Evolutionary conservation across 2,329 filamentous ascomycete genomes (phyloP).

Genomic region (Fusarium euwallaceae): DNA sequence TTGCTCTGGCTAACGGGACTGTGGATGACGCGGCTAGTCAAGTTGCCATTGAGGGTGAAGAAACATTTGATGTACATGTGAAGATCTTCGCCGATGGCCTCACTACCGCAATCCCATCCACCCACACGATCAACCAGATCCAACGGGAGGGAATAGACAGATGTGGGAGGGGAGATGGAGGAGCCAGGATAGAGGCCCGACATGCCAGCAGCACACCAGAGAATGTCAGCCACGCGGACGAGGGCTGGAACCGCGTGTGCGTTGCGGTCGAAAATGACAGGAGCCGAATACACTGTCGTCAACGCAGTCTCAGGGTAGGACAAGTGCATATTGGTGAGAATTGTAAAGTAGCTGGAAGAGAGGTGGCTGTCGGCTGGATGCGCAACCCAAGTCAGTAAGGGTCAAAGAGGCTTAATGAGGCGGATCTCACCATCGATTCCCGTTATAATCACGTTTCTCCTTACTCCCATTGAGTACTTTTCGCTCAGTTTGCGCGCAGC

Average conservation of each 20-base stretch:
- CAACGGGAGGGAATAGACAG: constrained; percentile 79
- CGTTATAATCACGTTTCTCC: constrained; percentile 76
- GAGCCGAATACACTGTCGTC: constrained; percentile 76
- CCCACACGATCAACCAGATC: constrained; percentile 76
- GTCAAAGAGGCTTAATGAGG: neutral
- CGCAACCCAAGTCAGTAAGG: constrained; percentile 14
- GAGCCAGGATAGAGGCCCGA: constrained; percentile 76
- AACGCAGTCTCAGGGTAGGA: constrained; percentile 69
- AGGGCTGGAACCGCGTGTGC: constrained; percentile 75
- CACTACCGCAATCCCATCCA: constrained; percentile 78
- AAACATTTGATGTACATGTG: constrained; percentile 87
- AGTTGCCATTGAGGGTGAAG: constrained; percentile 78
- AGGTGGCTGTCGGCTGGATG: constrained; percentile 77
- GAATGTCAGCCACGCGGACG: constrained; percentile 78
- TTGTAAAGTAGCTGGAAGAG: constrained; percentile 74
- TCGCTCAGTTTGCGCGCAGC: constrained; percentile 75
- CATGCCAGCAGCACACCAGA: constrained; percentile 79
- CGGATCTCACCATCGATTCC: constrained; percentile 75
- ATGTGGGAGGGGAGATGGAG: constrained; percentile 76
- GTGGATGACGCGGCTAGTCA: constrained; percentile 73
- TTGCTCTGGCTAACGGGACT: constrained; percentile 81
- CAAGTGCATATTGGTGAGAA: constrained; percentile 74
- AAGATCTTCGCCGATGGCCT: constrained; percentile 81
- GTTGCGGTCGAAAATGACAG: constrained; percentile 81
- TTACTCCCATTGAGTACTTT: constrained; percentile 65